Evolutionary conservation across 2,329 filamentous ascomycete species (phyloP).

Genomic region (Pseudogymnoascus sp.): DNA sequence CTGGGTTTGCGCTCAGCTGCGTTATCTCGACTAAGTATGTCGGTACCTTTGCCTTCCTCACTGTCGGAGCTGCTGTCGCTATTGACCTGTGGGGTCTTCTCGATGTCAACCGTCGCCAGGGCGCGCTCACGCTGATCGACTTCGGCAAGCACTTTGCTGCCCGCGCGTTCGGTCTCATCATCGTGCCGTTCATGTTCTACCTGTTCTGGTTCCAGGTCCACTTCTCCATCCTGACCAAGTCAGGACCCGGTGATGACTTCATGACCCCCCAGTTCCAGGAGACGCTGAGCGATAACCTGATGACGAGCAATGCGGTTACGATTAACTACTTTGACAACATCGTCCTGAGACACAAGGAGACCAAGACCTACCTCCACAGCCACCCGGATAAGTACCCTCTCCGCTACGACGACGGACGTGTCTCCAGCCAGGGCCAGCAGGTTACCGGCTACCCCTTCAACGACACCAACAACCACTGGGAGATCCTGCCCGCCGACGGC

Average conservation of each 20-base stretch:
- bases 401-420: slow-evolving; percentile 92
- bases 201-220: slow-evolving; percentile 99
- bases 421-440: slow-evolving; percentile 96
- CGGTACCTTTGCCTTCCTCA: slow-evolving; percentile 92
- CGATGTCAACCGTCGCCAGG: slow-evolving; percentile 76
- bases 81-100: slow-evolving; percentile 95
- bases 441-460: slow-evolving; percentile 97
- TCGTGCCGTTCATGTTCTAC: slow-evolving; percentile 95
- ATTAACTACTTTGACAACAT: slow-evolving; percentile 89
- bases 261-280: slow-evolving; percentile 99
- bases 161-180: slow-evolving; percentile 74
- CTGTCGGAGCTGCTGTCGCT: slow-evolving; percentile 84
- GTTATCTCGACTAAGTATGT: slow-evolving; percentile 99
- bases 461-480: slow-evolving; percentile 98
- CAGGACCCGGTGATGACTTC: slow-evolving; percentile 94
- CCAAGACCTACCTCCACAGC: slow-evolving; percentile 91
- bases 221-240: slow-evolving; percentile 79
- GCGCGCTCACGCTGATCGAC: slow-evolving; percentile 67
- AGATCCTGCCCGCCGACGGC: slow-evolving; percentile 67
- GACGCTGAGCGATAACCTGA: slow-evolving; percentile 87
- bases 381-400: slow-evolving; percentile 84
- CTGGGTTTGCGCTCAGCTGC: slow-evolving; percentile 88
- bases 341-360: slow-evolving; percentile 90
- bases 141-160: slow-evolving; percentile 89
- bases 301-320: slow-evolving; percentile 77